Conservation (phyloP, 202 grass and related monocot species). For the Carex sylvatica region DNA sequence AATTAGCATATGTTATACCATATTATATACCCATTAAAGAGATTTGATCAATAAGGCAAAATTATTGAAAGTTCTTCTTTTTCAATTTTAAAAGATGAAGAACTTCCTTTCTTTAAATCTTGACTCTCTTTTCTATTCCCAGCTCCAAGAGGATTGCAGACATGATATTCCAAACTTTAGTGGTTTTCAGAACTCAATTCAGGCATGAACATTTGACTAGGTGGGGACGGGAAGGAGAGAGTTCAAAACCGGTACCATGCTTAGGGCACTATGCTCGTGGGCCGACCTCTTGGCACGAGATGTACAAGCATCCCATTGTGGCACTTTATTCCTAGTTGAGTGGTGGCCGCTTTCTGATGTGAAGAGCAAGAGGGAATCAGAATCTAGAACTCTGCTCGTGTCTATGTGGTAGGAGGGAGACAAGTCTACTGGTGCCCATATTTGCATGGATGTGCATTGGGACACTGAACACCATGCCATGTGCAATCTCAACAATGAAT, state of each 20-base stretch:
- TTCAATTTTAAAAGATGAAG: too few species aligned
- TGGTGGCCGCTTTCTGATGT: not conserved
- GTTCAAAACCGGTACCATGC: not conserved
- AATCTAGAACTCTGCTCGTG: not conserved
- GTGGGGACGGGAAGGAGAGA: not conserved
- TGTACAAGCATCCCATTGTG: conserved; percentile 29
- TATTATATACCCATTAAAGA: too few species aligned
- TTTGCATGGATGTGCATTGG: not conserved
- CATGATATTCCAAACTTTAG: not conserved
- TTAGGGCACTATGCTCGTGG: not conserved
- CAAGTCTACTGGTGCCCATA: not conserved
- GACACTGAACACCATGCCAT: not conserved
- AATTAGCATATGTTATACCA: too few species aligned
- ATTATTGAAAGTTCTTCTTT: too few species aligned
- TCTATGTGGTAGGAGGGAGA: not conserved
- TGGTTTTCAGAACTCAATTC: not conserved
- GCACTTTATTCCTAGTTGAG: conserved; percentile 25
- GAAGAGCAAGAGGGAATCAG: not conserved
- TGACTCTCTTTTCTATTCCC: too few species aligned
- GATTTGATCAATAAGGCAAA: too few species aligned
- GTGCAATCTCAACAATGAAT: not conserved
- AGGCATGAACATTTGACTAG: not conserved
- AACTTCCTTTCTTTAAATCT: too few species aligned
- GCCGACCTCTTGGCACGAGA: not conserved
- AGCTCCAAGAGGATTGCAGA: too few species aligned